Base-by-base conservation (phyloP, 2,329 filamentous ascomycete genomes). In the Fusarium subglutinans region DNA sequence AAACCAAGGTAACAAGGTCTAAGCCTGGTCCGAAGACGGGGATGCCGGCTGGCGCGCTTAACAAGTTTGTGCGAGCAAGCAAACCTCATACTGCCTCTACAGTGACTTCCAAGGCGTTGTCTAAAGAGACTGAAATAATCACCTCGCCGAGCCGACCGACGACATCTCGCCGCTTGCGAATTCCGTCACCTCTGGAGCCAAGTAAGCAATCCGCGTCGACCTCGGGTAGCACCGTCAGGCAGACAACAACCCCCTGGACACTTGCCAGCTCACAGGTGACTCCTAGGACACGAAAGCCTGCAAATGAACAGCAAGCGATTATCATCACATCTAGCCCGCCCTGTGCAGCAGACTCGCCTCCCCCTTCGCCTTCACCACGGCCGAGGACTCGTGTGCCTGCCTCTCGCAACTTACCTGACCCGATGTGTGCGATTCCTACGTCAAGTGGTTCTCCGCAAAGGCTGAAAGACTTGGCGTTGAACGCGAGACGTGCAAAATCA, bases 241-340 rank as follows among this genome's bases (percentile, higher is more conserved):
- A 72, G 50, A 69, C 69, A 55, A 10, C 37, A 67, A 70, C 81
- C 70, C 78, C 81, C 59, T 83, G 84, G 83, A 82, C 81, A 63
- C 81, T 83, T 74, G 79, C 79, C 74, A 80, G 83, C 85, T 86
- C 84, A 86, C 85, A 83, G 77, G 70, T 73, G 64, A 76, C 78
- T 72, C 82, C 83, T 81, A 86, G 84, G 77, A 81, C 76, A 51
- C 68, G 74, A 68, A 74, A 76, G 53, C 65, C 44, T 62, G 38
- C 60, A 62, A 57, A 66, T 65, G 63, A 77, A 81, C 66, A 78
- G 79, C 66, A 86, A 76, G 74, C 84, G 69, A 86, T 87, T 80
- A 55, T 83, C 72, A 83, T 87, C 78, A 79, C 82, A 74, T 87
- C 85, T 79, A 86, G 85, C 70, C 85, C 86, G 58, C 73, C 78